Base-by-base conservation (phyloP, 1,139 yeast species). In the Scheffersomyces parashehatae region DNA sequence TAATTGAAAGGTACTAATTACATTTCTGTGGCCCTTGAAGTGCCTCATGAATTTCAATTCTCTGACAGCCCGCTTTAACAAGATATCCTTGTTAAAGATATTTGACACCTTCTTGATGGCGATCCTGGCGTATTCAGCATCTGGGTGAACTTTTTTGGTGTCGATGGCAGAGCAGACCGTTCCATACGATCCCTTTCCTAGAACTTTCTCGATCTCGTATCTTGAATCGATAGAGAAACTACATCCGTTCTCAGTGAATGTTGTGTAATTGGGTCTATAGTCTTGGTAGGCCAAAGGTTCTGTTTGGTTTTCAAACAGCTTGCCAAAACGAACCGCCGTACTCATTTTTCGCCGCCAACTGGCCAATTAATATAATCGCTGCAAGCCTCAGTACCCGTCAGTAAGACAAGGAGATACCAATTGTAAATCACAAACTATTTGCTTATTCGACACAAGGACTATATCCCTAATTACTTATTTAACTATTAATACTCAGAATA, bases 171-270 rank as follows among this genome's bases (percentile, higher is more conserved):
- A 79, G 55, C 93, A 86, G 3, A 93, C 98, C 0, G 85, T 81
- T 1, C 98, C 98, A 61, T 88, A 91, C 0, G 96, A 83, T 0
- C 98, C 98, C 52, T 84, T 82, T 0, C 98, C 98, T 39, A 91
- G 71, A 2, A 84, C 75, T 35, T 77, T 75, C 33, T 78, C 67
- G 11, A 91, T 72, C 43, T 76, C 73, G 63, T 90, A 93, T 38
- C 88, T 68, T 2, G 78, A 65, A 47, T 85, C 85, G 37, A 88
- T 72, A 34, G 81, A 81, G 61, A 90, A 88, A 43, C 81, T 75
- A 4, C 77, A 74, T 0, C 55, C 56, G 4, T 47, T 45, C 9
- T 47, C 47, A n/a, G 40, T 31, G 39, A 42, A 42, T 11, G 39
- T 38, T 34, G 34, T 36, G 29, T 43, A 39, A 15, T 24, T 35